Percentiles rank a stretch among this genome's conserved stretches.
phyloP scores from a whole-genome alignment of 2,329 filamentous ascomycete species.

The Lachnellula arida region DNA sequence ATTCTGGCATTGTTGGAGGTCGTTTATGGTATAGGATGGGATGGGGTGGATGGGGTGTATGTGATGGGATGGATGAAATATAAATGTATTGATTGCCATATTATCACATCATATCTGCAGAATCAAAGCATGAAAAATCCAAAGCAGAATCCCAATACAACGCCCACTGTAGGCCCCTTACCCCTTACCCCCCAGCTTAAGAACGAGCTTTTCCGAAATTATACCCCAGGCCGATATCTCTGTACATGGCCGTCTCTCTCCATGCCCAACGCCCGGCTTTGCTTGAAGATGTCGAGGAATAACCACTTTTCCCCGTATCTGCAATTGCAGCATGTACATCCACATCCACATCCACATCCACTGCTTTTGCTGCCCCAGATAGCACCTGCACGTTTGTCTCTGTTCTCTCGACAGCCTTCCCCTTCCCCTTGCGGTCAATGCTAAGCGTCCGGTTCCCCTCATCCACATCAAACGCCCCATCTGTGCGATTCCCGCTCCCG shows the following conservation, averaged over 20 bases:
- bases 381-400: not conserved
- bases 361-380: not conserved
- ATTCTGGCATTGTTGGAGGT: no score
- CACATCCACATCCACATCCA: not conserved
- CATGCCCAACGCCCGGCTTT: conserved; percentile 1
- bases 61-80: no score
- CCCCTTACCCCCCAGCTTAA: not conserved
- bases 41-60: no score
- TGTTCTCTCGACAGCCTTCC: conserved; percentile 10
- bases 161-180: not conserved
- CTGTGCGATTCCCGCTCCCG: not conserved
- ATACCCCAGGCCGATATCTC: conserved; percentile 22
- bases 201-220: conserved; percentile 20
- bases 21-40: no score
- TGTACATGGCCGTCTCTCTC: conserved; percentile 27
- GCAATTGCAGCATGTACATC: not conserved
- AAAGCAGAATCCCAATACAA: not conserved
- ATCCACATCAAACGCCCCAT: conserved; percentile 5
- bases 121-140: not conserved
- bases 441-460: conserved; percentile 17
- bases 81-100: no score
- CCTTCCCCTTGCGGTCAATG: conserved; percentile 26
- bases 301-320: not conserved
- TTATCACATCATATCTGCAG: not conserved
- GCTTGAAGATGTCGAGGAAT: not conserved